Conservation (phyloP, 805 yeast genomes). For the Saccharomycodes ludwigii region DNA sequence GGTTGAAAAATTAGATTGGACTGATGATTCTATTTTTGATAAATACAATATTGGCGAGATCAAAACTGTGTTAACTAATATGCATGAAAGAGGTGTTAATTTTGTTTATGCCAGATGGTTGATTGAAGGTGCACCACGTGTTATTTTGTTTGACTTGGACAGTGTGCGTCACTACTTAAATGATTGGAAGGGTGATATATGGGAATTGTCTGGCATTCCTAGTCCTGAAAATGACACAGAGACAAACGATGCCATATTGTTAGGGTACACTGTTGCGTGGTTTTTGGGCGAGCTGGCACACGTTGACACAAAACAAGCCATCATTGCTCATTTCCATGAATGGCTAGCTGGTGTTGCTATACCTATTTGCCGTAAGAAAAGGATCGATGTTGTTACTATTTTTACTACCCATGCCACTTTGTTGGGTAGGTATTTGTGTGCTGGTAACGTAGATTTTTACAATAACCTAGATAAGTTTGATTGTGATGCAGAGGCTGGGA, state of each 20-base stretch:
- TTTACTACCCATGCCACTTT: constrained; percentile 97
- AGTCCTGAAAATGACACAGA: constrained; percentile 82
- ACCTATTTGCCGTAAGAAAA: constrained; percentile 82
- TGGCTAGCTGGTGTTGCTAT: constrained; percentile 97
- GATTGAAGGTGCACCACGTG: constrained; percentile 95
- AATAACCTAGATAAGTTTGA: constrained; percentile 81
- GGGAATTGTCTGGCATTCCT: constrained; percentile 88
- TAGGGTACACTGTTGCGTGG: constrained; percentile 95
- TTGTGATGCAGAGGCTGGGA: constrained; percentile 96
- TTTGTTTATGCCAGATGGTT: constrained; percentile 92
- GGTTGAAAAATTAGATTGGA: constrained; percentile 61
- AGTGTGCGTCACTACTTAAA: constrained; percentile 61
- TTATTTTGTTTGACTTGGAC: constrained; percentile 72
- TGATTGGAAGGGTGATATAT: constrained; percentile 91
- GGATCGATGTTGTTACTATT: constrained; percentile 86
- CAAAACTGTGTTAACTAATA: constrained; percentile 55
- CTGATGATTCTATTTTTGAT: constrained; percentile 29
- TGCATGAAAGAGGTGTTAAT: constrained; percentile 70
- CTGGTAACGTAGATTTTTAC: constrained; percentile 91
- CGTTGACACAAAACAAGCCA: constrained; percentile 76
- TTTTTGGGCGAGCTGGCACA: constrained; percentile 87
- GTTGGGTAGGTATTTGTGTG: constrained; percentile 89
- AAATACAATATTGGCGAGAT: constrained; percentile 26
- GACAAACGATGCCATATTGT: constrained; percentile 81
- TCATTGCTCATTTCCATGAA: constrained; percentile 90